Conservation (phyloP, 345 rosid genomes). For the Salix viminalis region DNA sequence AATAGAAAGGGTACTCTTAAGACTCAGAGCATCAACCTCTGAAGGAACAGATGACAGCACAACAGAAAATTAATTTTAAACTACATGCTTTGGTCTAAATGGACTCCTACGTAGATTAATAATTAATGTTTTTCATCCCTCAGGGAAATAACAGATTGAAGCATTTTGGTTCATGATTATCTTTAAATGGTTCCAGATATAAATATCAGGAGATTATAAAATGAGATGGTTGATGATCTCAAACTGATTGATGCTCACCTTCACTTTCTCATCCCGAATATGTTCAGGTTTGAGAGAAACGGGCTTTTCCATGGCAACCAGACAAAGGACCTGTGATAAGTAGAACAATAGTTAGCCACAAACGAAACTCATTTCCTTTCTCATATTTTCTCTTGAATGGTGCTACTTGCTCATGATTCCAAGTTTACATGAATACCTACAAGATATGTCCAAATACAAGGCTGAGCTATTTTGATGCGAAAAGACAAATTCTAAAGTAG, state of each 20-base stretch:
- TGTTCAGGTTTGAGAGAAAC: conserved; percentile 94
- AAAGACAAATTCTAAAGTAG: neutral
- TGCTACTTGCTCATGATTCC: neutral
- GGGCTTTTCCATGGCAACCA: conserved; percentile 98
- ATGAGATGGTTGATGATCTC: conserved; percentile 6
- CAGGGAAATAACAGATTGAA: neutral
- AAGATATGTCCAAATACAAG: neutral
- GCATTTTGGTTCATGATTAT: conserved; percentile 4
- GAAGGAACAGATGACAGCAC: conserved; percentile 1
- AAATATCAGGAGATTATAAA: neutral
- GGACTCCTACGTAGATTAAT: neutral
- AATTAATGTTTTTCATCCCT: neutral
- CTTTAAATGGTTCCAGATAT: neutral
- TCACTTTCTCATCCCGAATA: conserved; percentile 98
- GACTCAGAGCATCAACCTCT: neutral
- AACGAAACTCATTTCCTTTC: neutral
- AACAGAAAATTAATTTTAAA: neutral
- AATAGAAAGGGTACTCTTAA: neutral
- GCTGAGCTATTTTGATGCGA: neutral
- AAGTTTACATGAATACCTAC: neutral
- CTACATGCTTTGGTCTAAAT: neutral
- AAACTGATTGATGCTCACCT: conserved; percentile 42
- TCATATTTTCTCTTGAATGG: neutral
- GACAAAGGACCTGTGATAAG: conserved; percentile 72
- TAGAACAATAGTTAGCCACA: neutral